Conservation (phyloP, 176 grass and related monocot species). For the Stipa capillata region DNA sequence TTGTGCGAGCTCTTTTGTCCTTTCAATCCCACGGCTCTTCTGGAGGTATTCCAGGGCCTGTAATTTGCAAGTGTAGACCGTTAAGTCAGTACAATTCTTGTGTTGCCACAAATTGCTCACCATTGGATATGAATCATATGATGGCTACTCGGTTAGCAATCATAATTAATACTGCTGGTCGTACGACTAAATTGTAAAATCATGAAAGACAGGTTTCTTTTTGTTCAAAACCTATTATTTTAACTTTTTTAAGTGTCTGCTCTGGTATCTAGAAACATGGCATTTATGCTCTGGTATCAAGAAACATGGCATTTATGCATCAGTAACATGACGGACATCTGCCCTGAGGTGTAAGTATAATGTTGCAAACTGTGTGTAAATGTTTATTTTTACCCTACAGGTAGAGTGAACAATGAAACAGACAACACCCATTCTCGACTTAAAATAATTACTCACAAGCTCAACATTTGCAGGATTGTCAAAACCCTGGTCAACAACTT, state of each 20-base stretch:
- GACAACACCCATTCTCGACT: neutral
- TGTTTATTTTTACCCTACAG: neutral
- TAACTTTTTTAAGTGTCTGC: neutral
- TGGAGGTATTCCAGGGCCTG: constrained; percentile 62
- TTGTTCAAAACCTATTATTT: neutral
- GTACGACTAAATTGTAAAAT: neutral
- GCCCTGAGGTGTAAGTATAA: neutral
- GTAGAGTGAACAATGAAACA: neutral
- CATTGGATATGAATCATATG: neutral
- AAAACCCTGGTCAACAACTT: constrained; percentile 66
- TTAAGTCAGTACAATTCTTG: neutral
- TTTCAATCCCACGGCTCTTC: constrained; percentile 78
- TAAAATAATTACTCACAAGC: constrained; percentile 45
- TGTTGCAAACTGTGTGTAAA: neutral
- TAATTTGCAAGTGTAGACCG: neutral
- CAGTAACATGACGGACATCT: neutral
- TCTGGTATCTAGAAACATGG: neutral
- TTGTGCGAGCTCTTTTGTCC: constrained; percentile 56
- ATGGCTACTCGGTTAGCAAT: neutral
- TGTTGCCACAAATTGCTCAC: no score
- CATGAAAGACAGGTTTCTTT: neutral
- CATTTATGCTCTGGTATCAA: no score
- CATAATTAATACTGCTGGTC: neutral
- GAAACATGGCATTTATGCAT: neutral
- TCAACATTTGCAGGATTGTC: constrained; percentile 76